phyloP scores from a whole-genome alignment of 139 green algal species.

The Tetradesmus lagerheimii region DNA sequence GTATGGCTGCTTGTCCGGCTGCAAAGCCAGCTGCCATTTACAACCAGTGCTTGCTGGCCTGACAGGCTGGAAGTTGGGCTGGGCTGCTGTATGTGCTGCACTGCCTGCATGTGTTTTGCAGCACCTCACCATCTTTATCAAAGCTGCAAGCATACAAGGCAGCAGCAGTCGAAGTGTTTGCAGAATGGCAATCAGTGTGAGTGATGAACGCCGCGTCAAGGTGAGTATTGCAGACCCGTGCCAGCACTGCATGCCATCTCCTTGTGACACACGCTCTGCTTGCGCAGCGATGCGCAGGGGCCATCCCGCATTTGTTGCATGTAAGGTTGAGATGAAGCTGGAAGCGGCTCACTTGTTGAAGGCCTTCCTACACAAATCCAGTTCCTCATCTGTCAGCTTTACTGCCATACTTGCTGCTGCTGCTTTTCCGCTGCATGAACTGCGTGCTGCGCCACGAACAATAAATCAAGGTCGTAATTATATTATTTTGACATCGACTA shows the following conservation, averaged over 20 bases:
- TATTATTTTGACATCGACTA: neutral
- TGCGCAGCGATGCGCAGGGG: neutral
- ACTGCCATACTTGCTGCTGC: neutral
- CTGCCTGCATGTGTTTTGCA: neutral
- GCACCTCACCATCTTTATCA: slow-evolving; percentile 58
- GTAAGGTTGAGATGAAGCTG: too few relatives aligned
- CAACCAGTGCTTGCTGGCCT: neutral
- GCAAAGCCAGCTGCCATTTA: neutral
- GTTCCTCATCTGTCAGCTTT: slow-evolving; percentile 50
- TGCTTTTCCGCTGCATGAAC: neutral
- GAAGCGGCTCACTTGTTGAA: slow-evolving; percentile 40
- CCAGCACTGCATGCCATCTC: neutral
- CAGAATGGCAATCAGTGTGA: neutral
- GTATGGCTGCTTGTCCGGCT: neutral
- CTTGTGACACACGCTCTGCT: neutral
- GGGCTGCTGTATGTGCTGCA: neutral
- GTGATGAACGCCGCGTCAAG: neutral
- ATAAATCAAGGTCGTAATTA: neutral
- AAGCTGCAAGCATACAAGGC: slow-evolving; percentile 28
- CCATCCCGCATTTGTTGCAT: neutral
- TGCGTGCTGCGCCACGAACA: neutral
- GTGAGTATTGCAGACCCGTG: neutral
- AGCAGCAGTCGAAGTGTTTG: neutral
- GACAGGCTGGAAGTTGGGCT: neutral
- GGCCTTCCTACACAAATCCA: slow-evolving; percentile 63